These are phyloP conservation scores for Melanogaster broomeanus DNA, from an alignment of 768 basidiomycete species.

Conservation along the genomic window DNA sequence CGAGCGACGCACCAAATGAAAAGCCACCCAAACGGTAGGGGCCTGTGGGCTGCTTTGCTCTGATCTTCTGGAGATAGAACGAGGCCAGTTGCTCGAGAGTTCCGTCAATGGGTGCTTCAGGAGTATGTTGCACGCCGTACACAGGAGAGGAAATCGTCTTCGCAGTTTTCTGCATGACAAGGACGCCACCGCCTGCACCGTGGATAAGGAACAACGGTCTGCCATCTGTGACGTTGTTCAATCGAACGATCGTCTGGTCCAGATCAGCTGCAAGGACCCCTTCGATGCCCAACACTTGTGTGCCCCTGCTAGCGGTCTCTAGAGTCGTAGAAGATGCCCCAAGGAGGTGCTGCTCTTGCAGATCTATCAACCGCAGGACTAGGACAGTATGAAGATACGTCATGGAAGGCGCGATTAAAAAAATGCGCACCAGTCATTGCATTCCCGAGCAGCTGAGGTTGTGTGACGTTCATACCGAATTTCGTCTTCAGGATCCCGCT, in stretches of 20 bases:
- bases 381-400: neutral
- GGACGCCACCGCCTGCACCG: neutral
- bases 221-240: neutral
- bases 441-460: slow-evolving; percentile 9
- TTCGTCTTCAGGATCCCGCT: neutral
- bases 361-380: neutral
- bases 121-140: slow-evolving; percentile 6
- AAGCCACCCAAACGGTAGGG: slow-evolving; percentile 24
- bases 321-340: no score
- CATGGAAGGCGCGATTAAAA: neutral
- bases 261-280: neutral
- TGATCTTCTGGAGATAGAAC: slow-evolving; percentile 22
- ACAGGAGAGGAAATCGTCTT: neutral
- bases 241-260: neutral
- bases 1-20: neutral
- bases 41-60: slow-evolving; percentile 12
- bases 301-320: neutral
- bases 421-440: neutral
- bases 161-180: neutral
- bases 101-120: slow-evolving; percentile 15
- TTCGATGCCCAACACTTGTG: neutral
- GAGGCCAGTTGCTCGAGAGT: slow-evolving; percentile 5
- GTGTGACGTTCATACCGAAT: slow-evolving; percentile 2
- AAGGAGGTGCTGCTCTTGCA: neutral
- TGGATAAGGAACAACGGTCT: neutral